Conservation (phyloP, 2,329 filamentous ascomycete genomes). For the Phialophora tarda region DNA sequence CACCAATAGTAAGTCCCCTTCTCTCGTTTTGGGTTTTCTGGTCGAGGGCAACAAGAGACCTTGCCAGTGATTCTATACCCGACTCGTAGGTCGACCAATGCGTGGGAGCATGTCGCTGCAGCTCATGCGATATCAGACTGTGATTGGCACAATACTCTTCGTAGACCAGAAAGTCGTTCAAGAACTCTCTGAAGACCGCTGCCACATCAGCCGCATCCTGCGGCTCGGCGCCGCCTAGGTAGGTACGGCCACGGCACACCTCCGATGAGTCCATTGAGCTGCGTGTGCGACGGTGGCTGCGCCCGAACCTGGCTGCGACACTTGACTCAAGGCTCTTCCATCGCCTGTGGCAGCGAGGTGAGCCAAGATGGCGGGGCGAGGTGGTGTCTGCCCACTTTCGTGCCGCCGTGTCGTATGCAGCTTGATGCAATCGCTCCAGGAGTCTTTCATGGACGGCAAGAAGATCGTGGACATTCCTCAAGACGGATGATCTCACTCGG, state of each 20-base stretch:
- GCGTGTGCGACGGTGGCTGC: constrained; percentile 22
- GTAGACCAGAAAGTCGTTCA: constrained; percentile 82
- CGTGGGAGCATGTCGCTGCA: constrained; percentile 70
- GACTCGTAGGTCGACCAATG: constrained; percentile 81
- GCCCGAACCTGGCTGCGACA: constrained; percentile 37
- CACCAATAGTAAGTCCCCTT: constrained; percentile 80
- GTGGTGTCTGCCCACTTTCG: constrained; percentile 39
- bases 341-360: constrained; percentile 28
- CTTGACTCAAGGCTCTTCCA: constrained; percentile 51
- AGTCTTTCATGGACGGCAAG: constrained; percentile 83
- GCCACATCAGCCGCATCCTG: constrained; percentile 61
- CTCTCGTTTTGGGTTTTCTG: constrained; percentile 66
- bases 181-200: constrained; percentile 65
- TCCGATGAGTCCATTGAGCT: constrained; percentile 37
- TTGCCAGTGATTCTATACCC: constrained; percentile 82
- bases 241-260: constrained; percentile 17
- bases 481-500: constrained; percentile 72
- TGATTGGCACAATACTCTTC: constrained; percentile 92
- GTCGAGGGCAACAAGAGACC: constrained; percentile 73
- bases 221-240: constrained; percentile 52
- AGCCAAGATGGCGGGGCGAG: constrained; percentile 34
- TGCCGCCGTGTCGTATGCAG: constrained; percentile 33
- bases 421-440: constrained; percentile 72
- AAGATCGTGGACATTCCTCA: constrained; percentile 78
- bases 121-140: constrained; percentile 79